Evolutionary conservation across 1,284 basidiomycete species (phyloP).

Genomic region (Ceratobasidium papillatum): DNA sequence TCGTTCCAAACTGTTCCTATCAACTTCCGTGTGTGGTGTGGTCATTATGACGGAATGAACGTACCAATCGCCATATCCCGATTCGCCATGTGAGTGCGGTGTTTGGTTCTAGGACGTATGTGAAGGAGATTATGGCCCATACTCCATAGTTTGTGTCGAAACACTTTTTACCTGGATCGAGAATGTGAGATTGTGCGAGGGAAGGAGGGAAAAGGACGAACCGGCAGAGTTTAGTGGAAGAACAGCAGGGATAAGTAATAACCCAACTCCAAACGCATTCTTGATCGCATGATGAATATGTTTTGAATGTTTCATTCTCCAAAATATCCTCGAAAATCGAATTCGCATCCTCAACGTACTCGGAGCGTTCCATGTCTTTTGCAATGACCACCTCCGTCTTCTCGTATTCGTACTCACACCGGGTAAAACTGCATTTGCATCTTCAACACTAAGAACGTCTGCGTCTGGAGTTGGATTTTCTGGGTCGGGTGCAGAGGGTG

Average conservation of each 20-base stretch:
- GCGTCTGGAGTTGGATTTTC: neutral
- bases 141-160: slow-evolving; percentile 14
- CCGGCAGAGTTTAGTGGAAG: slow-evolving; percentile 12
- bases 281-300: slow-evolving; percentile 28
- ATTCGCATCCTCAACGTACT: slow-evolving; percentile 1
- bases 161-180: slow-evolving; percentile 1
- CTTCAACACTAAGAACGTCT: slow-evolving; percentile 6
- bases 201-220: neutral
- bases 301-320: slow-evolving; percentile 29
- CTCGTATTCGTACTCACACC: neutral
- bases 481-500: neutral
- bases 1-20: slow-evolving; percentile 17
- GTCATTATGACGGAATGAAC: neutral
- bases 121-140: slow-evolving; percentile 36
- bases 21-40: neutral
- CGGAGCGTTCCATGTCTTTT: neutral
- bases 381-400: neutral
- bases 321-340: slow-evolving; percentile 9
- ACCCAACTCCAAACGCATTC: slow-evolving; percentile 24
- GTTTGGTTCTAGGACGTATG: slow-evolving; percentile 33
- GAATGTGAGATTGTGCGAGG: neutral
- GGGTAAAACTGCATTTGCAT: neutral
- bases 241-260: slow-evolving; percentile 29
- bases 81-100: slow-evolving; percentile 29
- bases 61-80: slow-evolving; percentile 30